Conservation (phyloP, 768 basidiomycete species). For the Suillus placidus region DNA sequence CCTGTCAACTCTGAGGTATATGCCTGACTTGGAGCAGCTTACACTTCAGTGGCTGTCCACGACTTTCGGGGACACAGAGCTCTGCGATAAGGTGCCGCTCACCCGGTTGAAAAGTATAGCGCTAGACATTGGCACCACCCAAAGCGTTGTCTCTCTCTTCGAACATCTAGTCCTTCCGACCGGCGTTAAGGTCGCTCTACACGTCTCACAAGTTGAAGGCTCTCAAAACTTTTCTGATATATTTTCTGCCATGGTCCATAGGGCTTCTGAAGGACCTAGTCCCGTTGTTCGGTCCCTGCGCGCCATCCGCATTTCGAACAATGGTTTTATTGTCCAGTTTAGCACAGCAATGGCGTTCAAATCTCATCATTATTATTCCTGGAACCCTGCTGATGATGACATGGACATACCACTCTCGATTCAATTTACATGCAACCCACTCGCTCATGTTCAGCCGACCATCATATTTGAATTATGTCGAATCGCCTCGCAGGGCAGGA, state of each 20-base stretch:
- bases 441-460: neutral
- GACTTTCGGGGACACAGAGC: no score
- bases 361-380: neutral
- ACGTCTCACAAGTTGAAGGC: neutral
- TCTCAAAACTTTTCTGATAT: neutral
- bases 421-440: neutral
- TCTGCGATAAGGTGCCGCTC: neutral
- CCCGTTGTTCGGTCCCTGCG: neutral
- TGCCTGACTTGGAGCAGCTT: constrained; percentile 27
- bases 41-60: neutral
- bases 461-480: constrained; percentile 1
- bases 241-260: neutral
- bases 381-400: neutral
- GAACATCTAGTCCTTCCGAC: neutral
- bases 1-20: constrained; percentile 32
- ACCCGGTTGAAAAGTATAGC: neutral
- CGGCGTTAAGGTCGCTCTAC: neutral
- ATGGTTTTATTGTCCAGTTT: neutral
- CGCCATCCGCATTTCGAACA: neutral
- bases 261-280: neutral
- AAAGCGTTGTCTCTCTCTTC: neutral
- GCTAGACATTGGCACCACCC: neutral
- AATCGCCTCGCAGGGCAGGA: neutral
- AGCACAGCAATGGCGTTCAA: neutral
- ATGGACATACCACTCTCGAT: neutral